A percentile compares a stretch with the other conserved stretches of the same genome.
phyloP scores from a whole-genome alignment of 225 moss, liverwort and hornwort species.

The Antitrichia curtipendula region DNA sequence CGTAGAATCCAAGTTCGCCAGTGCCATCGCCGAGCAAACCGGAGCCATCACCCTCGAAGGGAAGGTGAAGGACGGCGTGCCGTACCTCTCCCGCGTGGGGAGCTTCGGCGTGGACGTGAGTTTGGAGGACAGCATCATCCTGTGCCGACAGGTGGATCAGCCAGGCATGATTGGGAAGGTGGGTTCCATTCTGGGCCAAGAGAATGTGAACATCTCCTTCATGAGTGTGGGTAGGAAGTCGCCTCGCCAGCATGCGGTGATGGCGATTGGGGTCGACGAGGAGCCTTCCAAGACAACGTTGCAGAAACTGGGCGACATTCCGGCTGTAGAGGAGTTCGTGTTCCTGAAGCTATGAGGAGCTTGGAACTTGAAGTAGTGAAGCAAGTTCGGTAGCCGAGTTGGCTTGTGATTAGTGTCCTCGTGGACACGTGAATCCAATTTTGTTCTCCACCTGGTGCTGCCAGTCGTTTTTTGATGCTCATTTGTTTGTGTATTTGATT shows the following conservation, averaged over 20 bases:
- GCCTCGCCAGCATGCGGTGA: constrained; percentile 62
- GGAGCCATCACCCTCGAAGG: constrained; percentile 70
- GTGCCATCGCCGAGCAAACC: constrained; percentile 30
- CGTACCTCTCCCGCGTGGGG: constrained; percentile 63
- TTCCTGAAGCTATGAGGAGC: constrained; percentile 59
- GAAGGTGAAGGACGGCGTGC: constrained; percentile 60
- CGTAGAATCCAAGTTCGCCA: constrained; percentile 67
- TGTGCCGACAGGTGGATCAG: constrained; percentile 87
- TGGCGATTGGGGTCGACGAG: constrained; percentile 91
- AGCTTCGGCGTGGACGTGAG: constrained; percentile 75
- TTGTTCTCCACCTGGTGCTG: constrained; percentile 1
- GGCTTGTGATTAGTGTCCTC: background rate
- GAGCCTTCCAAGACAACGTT: constrained; percentile 55
- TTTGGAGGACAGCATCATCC: constrained; percentile 67
- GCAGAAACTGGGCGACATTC: constrained; percentile 56
- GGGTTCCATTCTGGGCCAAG: constrained; percentile 61
- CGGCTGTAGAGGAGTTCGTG: constrained; percentile 80
- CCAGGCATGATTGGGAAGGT: constrained; percentile 94
- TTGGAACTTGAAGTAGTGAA: background rate
- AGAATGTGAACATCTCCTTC: constrained; percentile 88
- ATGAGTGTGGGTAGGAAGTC: constrained; percentile 87
- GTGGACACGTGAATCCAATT: constrained; percentile 8
- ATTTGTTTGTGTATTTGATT: background rate
- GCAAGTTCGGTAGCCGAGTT: background rate
- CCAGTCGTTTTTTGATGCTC: background rate